Conservation (phyloP, 352 stramenopile species). For the Pythium pyrilobum region DNA sequence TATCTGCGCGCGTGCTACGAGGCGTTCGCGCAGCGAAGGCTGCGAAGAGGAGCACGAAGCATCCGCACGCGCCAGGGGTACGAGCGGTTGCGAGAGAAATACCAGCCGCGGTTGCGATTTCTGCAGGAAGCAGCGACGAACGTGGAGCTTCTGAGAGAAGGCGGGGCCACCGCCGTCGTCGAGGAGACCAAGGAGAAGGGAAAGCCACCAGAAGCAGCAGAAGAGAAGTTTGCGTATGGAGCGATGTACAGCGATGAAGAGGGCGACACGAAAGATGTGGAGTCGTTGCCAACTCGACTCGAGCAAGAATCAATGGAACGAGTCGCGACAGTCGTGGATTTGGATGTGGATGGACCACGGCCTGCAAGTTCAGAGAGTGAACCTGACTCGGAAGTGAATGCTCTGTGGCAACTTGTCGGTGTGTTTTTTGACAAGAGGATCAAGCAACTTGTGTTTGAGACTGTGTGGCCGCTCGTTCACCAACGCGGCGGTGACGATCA, state of each 20-base stretch:
- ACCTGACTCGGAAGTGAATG: slow-evolving; percentile 1
- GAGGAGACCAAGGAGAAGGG: neutral
- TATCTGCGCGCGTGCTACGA: slow-evolving; percentile 16
- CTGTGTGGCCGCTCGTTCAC: slow-evolving; percentile 44
- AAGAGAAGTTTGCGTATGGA: neutral
- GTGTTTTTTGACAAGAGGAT: slow-evolving; percentile 40
- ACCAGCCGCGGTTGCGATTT: slow-evolving; percentile 25
- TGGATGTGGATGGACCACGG: neutral
- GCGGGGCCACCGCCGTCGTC: too few relatives aligned
- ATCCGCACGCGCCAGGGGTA: slow-evolving; percentile 18
- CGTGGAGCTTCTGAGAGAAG: too few relatives aligned
- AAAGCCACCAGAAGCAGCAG: neutral
- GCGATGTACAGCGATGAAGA: slow-evolving; percentile 2
- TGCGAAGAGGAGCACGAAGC: slow-evolving; percentile 9
- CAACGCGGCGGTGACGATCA: slow-evolving; percentile 9
- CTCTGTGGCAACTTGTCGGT: slow-evolving; percentile 15
- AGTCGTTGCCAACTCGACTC: neutral
- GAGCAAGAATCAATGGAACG: too few relatives aligned
- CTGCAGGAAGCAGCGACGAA: slow-evolving; percentile 7
- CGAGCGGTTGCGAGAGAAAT: slow-evolving; percentile 22
- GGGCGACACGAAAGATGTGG: neutral
- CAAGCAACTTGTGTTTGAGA: slow-evolving; percentile 32
- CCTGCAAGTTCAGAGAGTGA: neutral
- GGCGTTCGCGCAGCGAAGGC: slow-evolving; percentile 12
- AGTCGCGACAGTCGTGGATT: neutral